Evolutionary conservation across 139 green algal genomes (phyloP), one percentile per base, ranked within the genome.

Genomic region (Mesotaenium endlicherianum): DNA sequence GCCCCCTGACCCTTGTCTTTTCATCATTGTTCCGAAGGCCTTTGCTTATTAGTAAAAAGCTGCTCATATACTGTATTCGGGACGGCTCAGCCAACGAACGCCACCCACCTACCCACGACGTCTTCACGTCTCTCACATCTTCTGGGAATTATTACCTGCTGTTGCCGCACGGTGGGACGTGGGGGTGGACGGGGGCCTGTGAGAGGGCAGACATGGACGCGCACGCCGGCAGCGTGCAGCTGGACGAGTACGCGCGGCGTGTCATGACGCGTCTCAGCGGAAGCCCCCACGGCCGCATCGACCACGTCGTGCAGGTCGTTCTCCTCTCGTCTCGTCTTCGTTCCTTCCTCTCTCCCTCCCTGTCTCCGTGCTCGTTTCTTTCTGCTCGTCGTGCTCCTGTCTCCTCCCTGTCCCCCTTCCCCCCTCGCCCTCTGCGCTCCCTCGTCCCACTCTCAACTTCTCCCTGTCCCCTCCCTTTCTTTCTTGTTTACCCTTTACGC

Each of bases 291-390:
- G 81, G 81, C 47, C 81, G 81, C n/a, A 85, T 87, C 36, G 81
- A 87, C 75, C 47, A 78, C 74, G 53, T 85, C 39, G 75, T 87
- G 20, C 81, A 87, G 71, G 81, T 86, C 20, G 60, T 38, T 26
- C 16, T 34, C 50, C 20, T 64, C 20, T 64, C 20, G 64, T 26
- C 16, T 34, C 50, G 50, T 64, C 20, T 64, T 34, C 20, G 50
- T 20, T 20, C 26, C 26, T 20, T 64, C 20, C 20, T 20, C 20
- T 20, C 26, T 64, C 20, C 26, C 20, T 20, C 20, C 20, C 26
- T 64, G 50, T 64, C 20, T 20, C 20, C 50, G 20, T 64, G 20
- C 20, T 64, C 20, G 50, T 20, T 20, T 64, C 26, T 64, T 64
- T 34, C 20, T 20, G 50, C 26, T 64, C 20, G 26, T 64, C 20